Base-by-base conservation (phyloP, 1,139 yeast genomes). In the Hemisphaericaspora xylanilytica region DNA sequence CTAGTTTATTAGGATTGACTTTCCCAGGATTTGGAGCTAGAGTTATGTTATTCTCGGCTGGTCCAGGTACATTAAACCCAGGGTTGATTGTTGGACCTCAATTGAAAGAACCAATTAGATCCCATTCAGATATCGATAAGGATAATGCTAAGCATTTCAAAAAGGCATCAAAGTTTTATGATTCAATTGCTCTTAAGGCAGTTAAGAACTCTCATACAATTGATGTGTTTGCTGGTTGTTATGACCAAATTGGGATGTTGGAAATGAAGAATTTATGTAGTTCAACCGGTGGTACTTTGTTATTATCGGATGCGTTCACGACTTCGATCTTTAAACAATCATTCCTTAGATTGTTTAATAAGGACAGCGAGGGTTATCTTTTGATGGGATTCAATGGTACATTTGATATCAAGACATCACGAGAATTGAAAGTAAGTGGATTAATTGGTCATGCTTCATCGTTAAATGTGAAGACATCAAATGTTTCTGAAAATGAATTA, bases 261-360 rank as follows among this genome's bases (percentile, higher is more conserved):
- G 99, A 92, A 70, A 92, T 92, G 97, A 87, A 88, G 65, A 76
- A 85, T 44, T 70, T 94, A 53, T 78, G 95, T 44, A 87, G 88
- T 66, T 73, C 79, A 52, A 92, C 97, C 21, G 98, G 98, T 53
- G 99, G 99, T 65, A 85, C 86, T 26, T 72, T 94, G 57, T 80
- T 92, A 40, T 78, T 92, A 52, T 77, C 96, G 2, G 99, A 92
- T 71, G 94, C 97, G 6, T 94, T 94, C 69, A 89, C 96, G 32
- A 92, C 98, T 6, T 85, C 97, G 4, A 92, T 92, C 53, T 92
- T 92, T 74, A 89, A 90, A 63, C 97, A 92, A 68, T 85, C 96
- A 11, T 85, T 88, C 64, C 78, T 88, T 58, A 81, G 96, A 58
- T 73, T 90, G 51, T 92, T 89, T 68, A 75, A 79, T 55, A 48